Evolutionary conservation across 2,329 filamentous ascomycete species (phyloP).

Genomic region (Daldinia eschscholtzii): DNA sequence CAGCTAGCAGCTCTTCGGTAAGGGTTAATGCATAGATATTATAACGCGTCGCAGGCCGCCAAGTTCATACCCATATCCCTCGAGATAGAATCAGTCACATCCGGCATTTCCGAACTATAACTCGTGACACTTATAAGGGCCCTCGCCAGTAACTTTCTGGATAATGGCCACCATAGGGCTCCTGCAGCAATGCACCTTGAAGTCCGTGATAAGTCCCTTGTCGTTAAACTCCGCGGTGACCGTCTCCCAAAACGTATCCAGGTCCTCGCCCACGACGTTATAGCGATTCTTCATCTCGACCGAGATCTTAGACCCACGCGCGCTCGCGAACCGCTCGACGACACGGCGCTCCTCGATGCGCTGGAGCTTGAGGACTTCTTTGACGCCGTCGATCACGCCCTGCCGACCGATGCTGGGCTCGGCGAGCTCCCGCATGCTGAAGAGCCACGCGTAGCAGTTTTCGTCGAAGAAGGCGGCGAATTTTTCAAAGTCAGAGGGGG

Average conservation of each 20-base stretch:
- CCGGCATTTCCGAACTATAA: background rate
- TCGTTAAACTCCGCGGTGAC: background rate
- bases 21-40: background rate
- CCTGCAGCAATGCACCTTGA: constrained; percentile 1
- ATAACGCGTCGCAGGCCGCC: background rate
- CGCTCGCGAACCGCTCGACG: background rate
- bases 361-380: background rate
- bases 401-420: background rate
- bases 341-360: constrained; percentile 1
- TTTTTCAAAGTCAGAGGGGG: background rate
- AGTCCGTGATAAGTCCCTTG: background rate
- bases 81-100: background rate
- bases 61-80: background rate
- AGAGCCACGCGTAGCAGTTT: background rate
- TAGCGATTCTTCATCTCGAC: background rate
- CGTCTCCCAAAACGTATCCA: background rate
- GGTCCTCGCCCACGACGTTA: background rate
- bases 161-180: background rate
- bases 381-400: background rate
- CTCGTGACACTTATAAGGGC: constrained; percentile 8
- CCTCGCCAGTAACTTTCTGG: constrained; percentile 1
- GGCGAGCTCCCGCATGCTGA: background rate
- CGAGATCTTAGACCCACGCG: background rate
- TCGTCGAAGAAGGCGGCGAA: constrained; percentile 7
- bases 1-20: background rate